Base-by-base conservation (phyloP, 75 land plant species). In the Pseudotsuga menziesii region DNA sequence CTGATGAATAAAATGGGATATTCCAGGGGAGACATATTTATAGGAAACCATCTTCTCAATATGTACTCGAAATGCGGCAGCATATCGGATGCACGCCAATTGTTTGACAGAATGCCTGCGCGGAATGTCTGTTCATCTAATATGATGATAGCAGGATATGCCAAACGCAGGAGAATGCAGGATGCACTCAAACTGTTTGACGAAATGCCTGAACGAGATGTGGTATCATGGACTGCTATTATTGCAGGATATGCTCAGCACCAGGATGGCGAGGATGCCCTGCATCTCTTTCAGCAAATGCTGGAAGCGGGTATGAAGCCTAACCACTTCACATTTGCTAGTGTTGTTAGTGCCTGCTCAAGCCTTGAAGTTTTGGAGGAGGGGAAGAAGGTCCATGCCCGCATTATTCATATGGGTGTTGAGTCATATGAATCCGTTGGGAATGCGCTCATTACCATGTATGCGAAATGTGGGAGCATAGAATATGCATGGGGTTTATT, bases 391-490 rank as follows among this genome's bases (percentile, higher is more conserved):
- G 26, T 86, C 26, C 88, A 86, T 56, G 79, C 70, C 19, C 57
- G 57, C 14, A 14, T 77, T 2, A 11, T 83, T 11, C 73, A 63
- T 27, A 26, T 32, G 32, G 82, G 85, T 56, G 63, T 82, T 23
- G 22, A 16, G 5, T 35, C 29, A 11, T 20, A 64, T 60, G 70
- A 80, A 14, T 76, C 56, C 23, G 69, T 80, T 17, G 35, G 62
- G 35, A 80, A 80, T 59, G 81, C 84, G 11, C 62, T 85, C 12
- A 58, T 85, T 20, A 78, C 82, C 48, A 71, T 79, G 78, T 85
- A 85, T 59, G 83, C 78, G 2, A 79, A 79, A n/a, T 82, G 80
- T 58, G 48, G 67, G 2, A 57, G 76, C 52, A 76, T 85, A 73
- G 39, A 25, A 3, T 19, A 4, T 14, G 87, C 84, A 7, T 25